Evolutionary conservation across 805 yeast species (phyloP).

Genomic region (Yamadazyma olivae): DNA sequence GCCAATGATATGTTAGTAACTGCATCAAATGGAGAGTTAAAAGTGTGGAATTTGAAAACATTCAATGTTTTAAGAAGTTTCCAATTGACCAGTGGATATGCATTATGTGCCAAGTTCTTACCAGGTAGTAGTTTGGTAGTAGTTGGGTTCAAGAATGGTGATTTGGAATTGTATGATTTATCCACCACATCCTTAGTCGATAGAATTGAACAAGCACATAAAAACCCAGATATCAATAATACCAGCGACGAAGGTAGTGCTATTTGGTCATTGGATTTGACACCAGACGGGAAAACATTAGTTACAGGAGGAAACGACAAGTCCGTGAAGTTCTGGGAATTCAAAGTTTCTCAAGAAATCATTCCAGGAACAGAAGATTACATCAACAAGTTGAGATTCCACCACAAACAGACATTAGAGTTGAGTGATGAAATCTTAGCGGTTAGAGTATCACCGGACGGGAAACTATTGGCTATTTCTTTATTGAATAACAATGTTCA

Average conservation of each 20-base stretch:
- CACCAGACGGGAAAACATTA: slow-evolving; percentile 79
- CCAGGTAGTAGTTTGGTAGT: slow-evolving; percentile 91
- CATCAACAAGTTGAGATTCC: slow-evolving; percentile 53
- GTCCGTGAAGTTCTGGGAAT: slow-evolving; percentile 84
- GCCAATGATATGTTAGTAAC: slow-evolving; percentile 81
- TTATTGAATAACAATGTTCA: slow-evolving; percentile 93
- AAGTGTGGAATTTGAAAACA: slow-evolving; percentile 81
- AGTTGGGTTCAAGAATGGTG: slow-evolving; percentile 86
- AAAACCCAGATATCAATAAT: slow-evolving; percentile 26
- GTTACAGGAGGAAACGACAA: slow-evolving; percentile 96
- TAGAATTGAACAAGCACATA: slow-evolving; percentile 68
- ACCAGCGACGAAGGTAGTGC: slow-evolving; percentile 47
- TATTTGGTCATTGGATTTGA: slow-evolving; percentile 86
- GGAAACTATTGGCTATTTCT: slow-evolving; percentile 75
- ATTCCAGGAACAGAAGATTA: slow-evolving; percentile 65
- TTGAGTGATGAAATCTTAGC: slow-evolving; percentile 80
- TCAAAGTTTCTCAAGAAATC: slow-evolving; percentile 61
- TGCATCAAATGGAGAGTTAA: slow-evolving; percentile 86
- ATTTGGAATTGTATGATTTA: slow-evolving; percentile 78
- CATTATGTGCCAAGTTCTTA: slow-evolving; percentile 72
- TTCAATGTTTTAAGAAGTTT: slow-evolving; percentile 79
- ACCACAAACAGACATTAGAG: slow-evolving; percentile 80
- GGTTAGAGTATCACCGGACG: slow-evolving; percentile 77
- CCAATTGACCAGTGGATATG: slow-evolving; percentile 71
- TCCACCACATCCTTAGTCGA: slow-evolving; percentile 76